Percentiles rank a stretch among this genome's conserved stretches.
Conservation (phyloP, 352 stramenopile species). For the Pythium aristosporum region DNA sequence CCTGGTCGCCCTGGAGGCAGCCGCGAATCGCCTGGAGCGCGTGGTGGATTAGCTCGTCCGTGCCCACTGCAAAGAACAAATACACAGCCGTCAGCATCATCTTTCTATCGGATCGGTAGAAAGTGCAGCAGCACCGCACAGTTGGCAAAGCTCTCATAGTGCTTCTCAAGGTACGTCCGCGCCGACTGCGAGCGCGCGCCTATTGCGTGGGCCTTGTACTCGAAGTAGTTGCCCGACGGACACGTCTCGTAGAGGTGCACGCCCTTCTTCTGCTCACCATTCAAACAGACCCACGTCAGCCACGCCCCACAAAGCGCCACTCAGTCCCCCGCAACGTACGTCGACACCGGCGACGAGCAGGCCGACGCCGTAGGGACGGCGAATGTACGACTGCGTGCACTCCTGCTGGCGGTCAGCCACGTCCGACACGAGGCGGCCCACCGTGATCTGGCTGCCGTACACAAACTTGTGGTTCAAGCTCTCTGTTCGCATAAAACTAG, state of each 20-base stretch:
- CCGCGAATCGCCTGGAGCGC: constrained; percentile 95
- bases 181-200: constrained; percentile 95
- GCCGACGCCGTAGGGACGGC: constrained; percentile 97
- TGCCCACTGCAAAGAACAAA: constrained; percentile 43
- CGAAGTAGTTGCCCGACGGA: constrained; percentile 98
- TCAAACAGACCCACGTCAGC: background rate
- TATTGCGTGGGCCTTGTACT: constrained; percentile 98
- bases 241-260: constrained; percentile 99
- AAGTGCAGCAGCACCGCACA: constrained; percentile 39
- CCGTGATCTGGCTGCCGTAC: constrained; percentile 95
- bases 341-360: constrained; percentile 93
- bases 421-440: constrained; percentile 94
- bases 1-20: constrained; percentile 95
- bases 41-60: constrained; percentile 98
- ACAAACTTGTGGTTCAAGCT: constrained; percentile 99
- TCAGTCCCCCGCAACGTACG: constrained; percentile 38
- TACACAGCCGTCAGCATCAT: background rate
- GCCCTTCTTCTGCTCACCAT: constrained; percentile 87
- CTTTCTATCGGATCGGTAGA: too few species aligned
- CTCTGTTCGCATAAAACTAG: constrained; percentile 95
- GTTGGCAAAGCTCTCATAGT: constrained; percentile 93
- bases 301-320: background rate
- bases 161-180: constrained; percentile 99
- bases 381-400: constrained; percentile 99
- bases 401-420: constrained; percentile 98